Conservation (phyloP, 257 asterid genomes). For the Jaltomata sinuosa region DNA sequence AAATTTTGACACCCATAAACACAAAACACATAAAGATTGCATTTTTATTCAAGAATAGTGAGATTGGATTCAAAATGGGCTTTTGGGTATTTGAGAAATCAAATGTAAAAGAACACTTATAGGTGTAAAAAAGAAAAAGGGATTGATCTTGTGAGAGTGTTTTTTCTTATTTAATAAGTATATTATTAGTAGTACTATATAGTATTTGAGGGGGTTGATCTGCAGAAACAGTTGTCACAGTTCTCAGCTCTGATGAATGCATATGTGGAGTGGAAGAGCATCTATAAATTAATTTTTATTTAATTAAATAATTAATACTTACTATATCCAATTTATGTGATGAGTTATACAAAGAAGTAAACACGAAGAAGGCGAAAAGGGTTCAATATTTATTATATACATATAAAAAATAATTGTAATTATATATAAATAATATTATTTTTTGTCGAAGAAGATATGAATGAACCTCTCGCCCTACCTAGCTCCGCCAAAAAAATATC, state of each 20-base stretch:
- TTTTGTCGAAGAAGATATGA: too few species aligned
- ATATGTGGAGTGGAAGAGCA: not conserved
- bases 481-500: too few species aligned
- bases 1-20: constrained; percentile 11
- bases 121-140: not conserved
- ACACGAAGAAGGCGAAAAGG: too few species aligned
- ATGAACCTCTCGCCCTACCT: too few species aligned
- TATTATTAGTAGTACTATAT: not conserved
- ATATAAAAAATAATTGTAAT: too few species aligned
- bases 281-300: not conserved
- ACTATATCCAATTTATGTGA: too few species aligned
- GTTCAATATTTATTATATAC: too few species aligned
- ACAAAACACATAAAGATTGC: not conserved
- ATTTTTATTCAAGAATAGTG: not conserved
- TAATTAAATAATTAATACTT: not conserved
- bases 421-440: too few species aligned
- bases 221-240: constrained; percentile 7
- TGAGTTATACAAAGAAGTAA: too few species aligned
- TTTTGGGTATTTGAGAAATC: not conserved
- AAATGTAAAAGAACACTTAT: not conserved
- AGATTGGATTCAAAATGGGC: not conserved
- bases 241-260: not conserved
- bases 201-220: not conserved
- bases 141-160: not conserved
- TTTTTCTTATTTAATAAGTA: not conserved